phyloP scores from a whole-genome alignment of 495 filamentous ascomycete genomes.

The Mytilinidion resinicola region DNA sequence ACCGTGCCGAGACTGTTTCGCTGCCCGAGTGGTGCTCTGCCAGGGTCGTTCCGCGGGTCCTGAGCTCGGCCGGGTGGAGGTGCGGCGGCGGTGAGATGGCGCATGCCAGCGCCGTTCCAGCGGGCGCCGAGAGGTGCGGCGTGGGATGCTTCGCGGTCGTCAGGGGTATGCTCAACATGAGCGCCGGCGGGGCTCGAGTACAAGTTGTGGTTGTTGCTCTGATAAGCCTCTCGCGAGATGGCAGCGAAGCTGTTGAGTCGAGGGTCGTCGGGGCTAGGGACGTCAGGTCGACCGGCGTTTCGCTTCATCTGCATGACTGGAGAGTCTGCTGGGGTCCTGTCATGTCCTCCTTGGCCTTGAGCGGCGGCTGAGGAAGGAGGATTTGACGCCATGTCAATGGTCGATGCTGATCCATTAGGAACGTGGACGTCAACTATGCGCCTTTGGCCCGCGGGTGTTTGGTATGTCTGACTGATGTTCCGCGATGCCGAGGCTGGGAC shows the following conservation, averaged over 20 bases:
- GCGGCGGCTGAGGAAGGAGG: constrained; percentile 40
- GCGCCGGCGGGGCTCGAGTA: constrained; percentile 12
- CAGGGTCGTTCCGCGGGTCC: constrained; percentile 4
- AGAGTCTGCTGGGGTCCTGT: constrained; percentile 13
- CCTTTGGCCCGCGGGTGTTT: constrained; percentile 50
- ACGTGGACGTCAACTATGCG: constrained; percentile 48
- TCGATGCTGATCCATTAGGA: constrained; percentile 52
- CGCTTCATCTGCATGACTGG: constrained; percentile 26
- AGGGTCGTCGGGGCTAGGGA: constrained; percentile 5
- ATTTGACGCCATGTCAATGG: constrained; percentile 43
- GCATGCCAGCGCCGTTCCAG: constrained; percentile 12
- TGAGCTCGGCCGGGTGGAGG: constrained; percentile 1
- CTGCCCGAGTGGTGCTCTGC: constrained; percentile 11
- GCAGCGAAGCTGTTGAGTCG: constrained; percentile 1
- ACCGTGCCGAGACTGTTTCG: constrained; percentile 17
- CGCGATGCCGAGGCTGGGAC: constrained; percentile 15
- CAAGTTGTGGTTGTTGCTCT: constrained; percentile 6
- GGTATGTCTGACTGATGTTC: constrained; percentile 34
- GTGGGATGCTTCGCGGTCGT: constrained; percentile 2
- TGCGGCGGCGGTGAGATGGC: constrained; percentile 11
- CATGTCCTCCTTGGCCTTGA: constrained; percentile 1
- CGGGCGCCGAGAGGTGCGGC: background rate
- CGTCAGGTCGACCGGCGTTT: constrained; percentile 4
- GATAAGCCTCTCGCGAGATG: constrained; percentile 10
- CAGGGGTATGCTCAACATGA: constrained; percentile 3